These are phyloP conservation scores for Anisodus tanguticus DNA, from an alignment of 257 asterid genomes.

Conservation along the genomic window DNA sequence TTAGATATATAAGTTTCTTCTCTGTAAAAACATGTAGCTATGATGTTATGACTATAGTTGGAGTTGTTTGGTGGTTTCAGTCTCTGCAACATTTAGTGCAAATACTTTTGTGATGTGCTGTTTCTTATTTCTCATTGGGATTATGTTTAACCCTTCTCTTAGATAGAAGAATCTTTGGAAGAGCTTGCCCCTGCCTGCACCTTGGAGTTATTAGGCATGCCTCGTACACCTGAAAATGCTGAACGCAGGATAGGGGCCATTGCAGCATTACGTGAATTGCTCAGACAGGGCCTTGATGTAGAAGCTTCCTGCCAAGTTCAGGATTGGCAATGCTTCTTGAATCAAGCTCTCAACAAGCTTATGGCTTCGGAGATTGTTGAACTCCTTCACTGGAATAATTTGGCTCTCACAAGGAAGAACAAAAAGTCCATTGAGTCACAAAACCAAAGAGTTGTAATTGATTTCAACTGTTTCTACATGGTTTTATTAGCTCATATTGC, in stretches of 20 bases:
- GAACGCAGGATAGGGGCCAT: conserved; percentile 92
- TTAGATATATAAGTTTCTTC: conserved; percentile 14
- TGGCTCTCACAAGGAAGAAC: conserved; percentile 86
- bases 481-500: conserved; percentile 89
- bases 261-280: conserved; percentile 89
- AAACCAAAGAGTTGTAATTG: conserved; percentile 87
- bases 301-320: conserved; percentile 92
- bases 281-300: conserved; percentile 92
- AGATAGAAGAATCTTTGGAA: conserved; percentile 98
- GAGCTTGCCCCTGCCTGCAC: conserved; percentile 99
- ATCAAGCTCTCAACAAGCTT: conserved; percentile 85
- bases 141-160: conserved; percentile 41
- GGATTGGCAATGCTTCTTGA: conserved; percentile 95
- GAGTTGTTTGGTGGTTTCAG: conserved; percentile 24
- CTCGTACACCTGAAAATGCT: conserved; percentile 92
- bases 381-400: conserved; percentile 83
- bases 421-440: conserved; percentile 86
- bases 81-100: conserved; percentile 17
- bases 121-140: conserved; percentile 32
- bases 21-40: background rate
- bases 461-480: conserved; percentile 77
- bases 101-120: background rate
- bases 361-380: conserved; percentile 92
- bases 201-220: conserved; percentile 87
- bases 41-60: background rate